Evolutionary conservation across 805 yeast species (phyloP).

Genomic region (Metschnikowia sp.): DNA sequence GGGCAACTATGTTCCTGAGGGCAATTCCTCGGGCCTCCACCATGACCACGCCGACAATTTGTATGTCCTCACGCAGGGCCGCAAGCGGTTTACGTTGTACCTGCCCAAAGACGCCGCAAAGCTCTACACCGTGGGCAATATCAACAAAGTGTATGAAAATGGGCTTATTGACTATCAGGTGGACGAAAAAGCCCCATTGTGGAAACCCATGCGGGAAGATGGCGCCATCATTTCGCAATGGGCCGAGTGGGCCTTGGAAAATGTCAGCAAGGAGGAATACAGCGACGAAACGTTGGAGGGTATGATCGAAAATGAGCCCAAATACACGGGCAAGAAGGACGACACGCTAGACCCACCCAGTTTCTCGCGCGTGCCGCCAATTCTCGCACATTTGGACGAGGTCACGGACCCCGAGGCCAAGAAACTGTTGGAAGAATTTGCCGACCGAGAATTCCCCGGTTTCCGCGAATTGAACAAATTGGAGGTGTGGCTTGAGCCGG

Average conservation of each 20-base stretch:
- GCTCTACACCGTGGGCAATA: slow-evolving; percentile 61
- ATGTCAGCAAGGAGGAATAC: slow-evolving; percentile 16
- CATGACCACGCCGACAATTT: slow-evolving; percentile 81
- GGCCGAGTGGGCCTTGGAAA: slow-evolving; percentile 40
- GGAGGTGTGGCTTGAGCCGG: slow-evolving; percentile 51
- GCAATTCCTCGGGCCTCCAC: slow-evolving; percentile 70
- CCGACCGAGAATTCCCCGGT: slow-evolving; percentile 47
- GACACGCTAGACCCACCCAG: slow-evolving; percentile 58
- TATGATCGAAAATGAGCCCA: slow-evolving; percentile 11
- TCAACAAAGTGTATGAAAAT: slow-evolving; percentile 49
- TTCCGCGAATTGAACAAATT: slow-evolving; percentile 40
- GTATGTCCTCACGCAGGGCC: slow-evolving; percentile 58
- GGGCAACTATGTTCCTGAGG: slow-evolving; percentile 56
- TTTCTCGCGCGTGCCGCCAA: slow-evolving; percentile 62
- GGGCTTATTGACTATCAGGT: slow-evolving; percentile 65
- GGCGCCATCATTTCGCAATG: slow-evolving; percentile 55
- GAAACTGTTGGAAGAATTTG: slow-evolving; percentile 29
- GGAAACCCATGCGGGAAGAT: slow-evolving; percentile 61
- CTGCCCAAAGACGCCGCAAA: slow-evolving; percentile 59
- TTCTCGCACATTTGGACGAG: slow-evolving; percentile 57
- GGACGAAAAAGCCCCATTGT: slow-evolving; percentile 54
- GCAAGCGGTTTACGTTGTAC: slow-evolving; percentile 63
- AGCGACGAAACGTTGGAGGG: slow-evolving; percentile 5
- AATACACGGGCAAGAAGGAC: slow-evolving; percentile 1
- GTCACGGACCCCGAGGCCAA: slow-evolving; percentile 29